Evolutionary conservation across 2,329 filamentous ascomycete species (phyloP).

Genomic region (Coleophoma crateriformis): DNA sequence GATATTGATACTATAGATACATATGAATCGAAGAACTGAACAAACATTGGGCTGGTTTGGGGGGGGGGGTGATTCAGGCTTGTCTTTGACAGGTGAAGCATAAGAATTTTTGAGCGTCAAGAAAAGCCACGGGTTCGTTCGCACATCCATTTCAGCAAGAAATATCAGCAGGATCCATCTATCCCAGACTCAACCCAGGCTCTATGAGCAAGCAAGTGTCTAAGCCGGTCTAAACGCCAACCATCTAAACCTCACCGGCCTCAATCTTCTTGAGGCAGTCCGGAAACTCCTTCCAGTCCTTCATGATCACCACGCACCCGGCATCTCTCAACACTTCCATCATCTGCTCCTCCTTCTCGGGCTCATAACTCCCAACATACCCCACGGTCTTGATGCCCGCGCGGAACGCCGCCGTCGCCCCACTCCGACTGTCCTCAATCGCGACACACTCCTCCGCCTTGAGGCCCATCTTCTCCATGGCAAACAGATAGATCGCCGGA

Average conservation of each 20-base stretch:
- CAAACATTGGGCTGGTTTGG: no score
- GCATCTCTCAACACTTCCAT: conserved; percentile 52
- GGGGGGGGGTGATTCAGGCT: no score
- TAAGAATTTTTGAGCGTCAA: no score
- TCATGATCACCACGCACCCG: conserved; percentile 58
- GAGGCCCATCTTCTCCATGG: conserved; percentile 68
- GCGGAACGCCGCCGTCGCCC: conserved; percentile 69
- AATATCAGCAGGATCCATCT: no score
- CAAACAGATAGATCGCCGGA: conserved; percentile 79
- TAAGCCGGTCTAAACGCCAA: no score
- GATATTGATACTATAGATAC: no score
- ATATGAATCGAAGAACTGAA: no score
- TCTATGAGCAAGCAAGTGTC: no score
- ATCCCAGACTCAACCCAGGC: no score
- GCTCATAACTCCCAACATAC: conserved; percentile 73
- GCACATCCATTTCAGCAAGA: no score
- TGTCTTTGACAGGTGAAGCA: no score
- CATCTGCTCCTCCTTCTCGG: conserved; percentile 57
- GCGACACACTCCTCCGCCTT: conserved; percentile 68
- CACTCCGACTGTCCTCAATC: conserved; percentile 85
- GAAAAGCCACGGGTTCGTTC: no score
- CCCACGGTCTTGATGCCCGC: conserved; percentile 78
- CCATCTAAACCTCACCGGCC: conserved; percentile 9
- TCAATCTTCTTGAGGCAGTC: conserved; percentile 17
- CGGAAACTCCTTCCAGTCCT: conserved; percentile 50